Percentiles rank a stretch among this genome's conserved stretches.
These are phyloP conservation scores for Pisolithus tinctorius DNA, from an alignment of 768 basidiomycete species.

Conservation along the genomic window DNA sequence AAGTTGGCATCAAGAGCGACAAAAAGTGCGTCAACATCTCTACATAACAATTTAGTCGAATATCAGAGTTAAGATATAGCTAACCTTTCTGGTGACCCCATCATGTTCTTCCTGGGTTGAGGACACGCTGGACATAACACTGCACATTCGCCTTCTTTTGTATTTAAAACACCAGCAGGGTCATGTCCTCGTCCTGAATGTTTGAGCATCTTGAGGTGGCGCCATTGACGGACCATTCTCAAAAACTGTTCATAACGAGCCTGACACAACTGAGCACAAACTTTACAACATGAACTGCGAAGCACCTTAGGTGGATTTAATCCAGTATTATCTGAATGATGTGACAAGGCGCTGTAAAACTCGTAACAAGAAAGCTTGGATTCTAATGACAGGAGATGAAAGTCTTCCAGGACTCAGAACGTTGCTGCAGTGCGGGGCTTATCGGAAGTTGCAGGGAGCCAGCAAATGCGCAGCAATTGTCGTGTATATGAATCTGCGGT, in stretches of 20 bases:
- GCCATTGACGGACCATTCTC: slow-evolving; percentile 13
- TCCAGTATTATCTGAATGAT: slow-evolving; percentile 21
- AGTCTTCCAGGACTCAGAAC: too few relatives aligned
- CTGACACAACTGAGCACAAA: neutral
- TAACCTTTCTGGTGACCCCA: too few relatives aligned
- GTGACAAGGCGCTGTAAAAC: slow-evolving; percentile 22
- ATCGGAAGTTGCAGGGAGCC: slow-evolving; percentile 26
- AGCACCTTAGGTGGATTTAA: slow-evolving; percentile 12
- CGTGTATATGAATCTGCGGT: neutral
- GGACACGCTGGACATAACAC: slow-evolving; percentile 25
- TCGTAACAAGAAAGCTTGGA: slow-evolving; percentile 27
- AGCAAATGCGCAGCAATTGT: slow-evolving; percentile 12
- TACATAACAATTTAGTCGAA: neutral
- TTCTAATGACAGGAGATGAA: neutral
- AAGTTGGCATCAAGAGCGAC: slow-evolving; percentile 30
- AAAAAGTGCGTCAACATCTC: slow-evolving; percentile 1
- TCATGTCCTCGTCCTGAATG: slow-evolving; percentile 20
- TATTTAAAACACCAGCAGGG: slow-evolving; percentile 13
- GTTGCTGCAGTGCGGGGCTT: slow-evolving; percentile 17
- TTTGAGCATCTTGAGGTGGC: slow-evolving; percentile 19
- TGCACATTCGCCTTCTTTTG: slow-evolving; percentile 17
- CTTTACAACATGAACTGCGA: neutral
- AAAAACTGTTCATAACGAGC: slow-evolving; percentile 12
- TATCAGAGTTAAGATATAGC: neutral
- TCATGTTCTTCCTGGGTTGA: slow-evolving; percentile 17